Evolutionary conservation across 495 filamentous ascomycete genomes (phyloP).

Genomic region (Rusavskia elegans): DNA sequence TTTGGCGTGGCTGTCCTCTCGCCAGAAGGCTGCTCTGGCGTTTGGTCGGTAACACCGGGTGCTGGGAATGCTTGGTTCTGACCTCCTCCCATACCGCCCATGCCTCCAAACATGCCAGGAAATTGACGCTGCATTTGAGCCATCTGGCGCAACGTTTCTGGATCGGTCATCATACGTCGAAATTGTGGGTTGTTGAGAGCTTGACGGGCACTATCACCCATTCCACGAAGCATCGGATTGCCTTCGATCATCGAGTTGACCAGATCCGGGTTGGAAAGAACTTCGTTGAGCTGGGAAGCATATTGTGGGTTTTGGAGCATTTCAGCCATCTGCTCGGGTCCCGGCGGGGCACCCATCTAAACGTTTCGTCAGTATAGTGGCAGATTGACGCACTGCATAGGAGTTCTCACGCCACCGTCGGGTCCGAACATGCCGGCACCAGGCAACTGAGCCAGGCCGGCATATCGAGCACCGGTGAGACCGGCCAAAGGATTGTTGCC

Average conservation of each 20-base stretch:
- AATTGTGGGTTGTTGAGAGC: constrained; percentile 77
- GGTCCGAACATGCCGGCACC: constrained; percentile 83
- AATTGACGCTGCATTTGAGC: constrained; percentile 62
- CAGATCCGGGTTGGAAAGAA: constrained; percentile 80
- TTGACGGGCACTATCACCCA: constrained; percentile 64
- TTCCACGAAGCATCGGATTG: constrained; percentile 75
- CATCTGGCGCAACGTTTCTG: constrained; percentile 62
- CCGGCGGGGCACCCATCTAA: constrained; percentile 82
- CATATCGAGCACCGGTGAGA: constrained; percentile 86
- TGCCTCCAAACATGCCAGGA: constrained; percentile 36
- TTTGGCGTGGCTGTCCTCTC: constrained; percentile 21
- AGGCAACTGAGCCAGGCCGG: constrained; percentile 79
- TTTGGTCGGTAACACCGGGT: constrained; percentile 72
- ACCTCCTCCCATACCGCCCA: constrained; percentile 27
- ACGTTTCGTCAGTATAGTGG: no score
- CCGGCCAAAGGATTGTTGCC: constrained; percentile 82
- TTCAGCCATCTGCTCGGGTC: constrained; percentile 58
- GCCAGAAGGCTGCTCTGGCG: constrained; percentile 19
- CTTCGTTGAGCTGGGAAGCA: constrained; percentile 74
- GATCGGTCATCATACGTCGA: constrained; percentile 91
- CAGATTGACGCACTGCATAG: no score
- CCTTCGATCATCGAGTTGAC: constrained; percentile 82
- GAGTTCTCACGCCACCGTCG: constrained; percentile 71
- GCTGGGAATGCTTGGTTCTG: constrained; percentile 56
- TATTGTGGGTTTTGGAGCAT: constrained; percentile 82